Base-by-base conservation (phyloP, 106 monocot species). In the Dendrobium officinale region DNA sequence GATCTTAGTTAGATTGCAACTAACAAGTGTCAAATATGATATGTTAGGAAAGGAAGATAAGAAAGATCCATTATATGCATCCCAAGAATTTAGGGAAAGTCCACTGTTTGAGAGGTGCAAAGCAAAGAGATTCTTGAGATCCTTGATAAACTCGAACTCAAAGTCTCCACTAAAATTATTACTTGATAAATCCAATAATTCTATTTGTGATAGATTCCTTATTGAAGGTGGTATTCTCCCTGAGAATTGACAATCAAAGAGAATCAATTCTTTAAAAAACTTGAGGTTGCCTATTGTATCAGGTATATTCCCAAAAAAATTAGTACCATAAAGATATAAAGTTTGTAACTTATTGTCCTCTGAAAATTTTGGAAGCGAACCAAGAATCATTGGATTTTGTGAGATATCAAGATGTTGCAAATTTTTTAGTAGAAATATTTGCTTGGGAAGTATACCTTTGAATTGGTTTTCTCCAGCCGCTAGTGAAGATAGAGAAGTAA, bases 61-160 rank as follows among this genome's bases (percentile, higher is more conserved):
- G 42, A 54, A 37, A 37, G 37, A 37, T 37, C 2, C 37, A 37
- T 37, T 37, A 37, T 1, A 37, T 37, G 37, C 37, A 44, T 9
- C 44, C 44, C 44, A 55, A 26, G 56, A 15, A 42, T 78, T 51
- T 80, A 54, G n/a, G 90, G 90, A 19, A 95, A 84, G 78, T 87
- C 86, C 40, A 90, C 40, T 80, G 44, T 80, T 55, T 29, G 95
- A 92, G 24, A 95, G 84, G 78, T 87, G 85, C 37, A 75, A 51
- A 15, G 51, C 3, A 84, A 66, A 20, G 1, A 92, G 84, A 51
- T 90, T 95, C 43, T 4, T 77, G 10, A 90, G 73, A 42, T 67
- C 72, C 10, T 37, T 37, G 37, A 37, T 37, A 37, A 37, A 37
- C 2, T 37, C 37, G 1, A 95, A 58, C 24, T 82, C 79, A 44